Base-by-base conservation (phyloP, 2,329 filamentous ascomycete species). In the Talaromyces sp. region DNA sequence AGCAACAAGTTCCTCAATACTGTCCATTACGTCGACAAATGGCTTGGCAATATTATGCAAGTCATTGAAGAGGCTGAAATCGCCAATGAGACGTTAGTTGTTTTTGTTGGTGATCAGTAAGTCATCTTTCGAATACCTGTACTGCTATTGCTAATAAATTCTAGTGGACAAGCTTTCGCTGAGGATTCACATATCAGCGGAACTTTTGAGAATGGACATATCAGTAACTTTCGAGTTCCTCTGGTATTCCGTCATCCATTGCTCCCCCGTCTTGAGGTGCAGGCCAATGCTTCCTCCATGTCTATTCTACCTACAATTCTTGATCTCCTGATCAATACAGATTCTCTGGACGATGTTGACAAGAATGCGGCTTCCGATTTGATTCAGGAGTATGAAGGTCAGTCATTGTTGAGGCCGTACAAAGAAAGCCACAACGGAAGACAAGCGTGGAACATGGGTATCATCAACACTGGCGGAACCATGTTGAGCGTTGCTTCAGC, bases 401-500 rank as follows among this genome's bases (percentile, higher is more conserved):
- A 82, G 67, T 82, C 79, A 0, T 73, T 82, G n/a, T 76, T 82
- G 59, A 76, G 81, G 9, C 77, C 78, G 1, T 79, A 76, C 64
- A 72, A 76, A 41, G 58, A 73, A 16, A 65, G 71, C 14, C 70
- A 77, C 19, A 73, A 75, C 56, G 74, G 74, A 7, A 74, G 76
- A 3, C 67, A 71, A 37, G 70, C 71, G 39, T 77, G 75, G 72
- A 74, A 77, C 48, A 73, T 77, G 65, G 72, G 70, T 13, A 70
- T 76, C 27, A 76, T 77, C 65, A 77, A 76, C 62, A 70, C 75
- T 3, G 76, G 76, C 9, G 74, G 75, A 24, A 72, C 74, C 8
- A 72, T 89, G 90, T 77, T 84, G 83, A 67, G 82, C 83, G 70
- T 88, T 92, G 77, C 88, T 88, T n/a, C 84, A 81, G 68, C 97